Evolutionary conservation across 257 asterid species (phyloP).

Genomic region (Solanum pimpinellifolium): DNA sequence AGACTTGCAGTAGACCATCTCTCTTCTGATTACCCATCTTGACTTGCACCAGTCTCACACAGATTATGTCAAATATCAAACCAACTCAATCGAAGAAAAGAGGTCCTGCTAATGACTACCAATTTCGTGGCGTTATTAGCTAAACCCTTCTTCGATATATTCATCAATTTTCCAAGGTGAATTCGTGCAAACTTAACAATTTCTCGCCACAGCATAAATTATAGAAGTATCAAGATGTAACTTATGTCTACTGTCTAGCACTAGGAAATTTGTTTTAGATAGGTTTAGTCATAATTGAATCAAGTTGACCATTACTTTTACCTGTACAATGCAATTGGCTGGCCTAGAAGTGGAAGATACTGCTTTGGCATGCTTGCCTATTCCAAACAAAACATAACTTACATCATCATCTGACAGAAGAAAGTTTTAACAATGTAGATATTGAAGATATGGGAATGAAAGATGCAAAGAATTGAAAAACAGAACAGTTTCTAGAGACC

Average conservation of each 20-base stretch:
- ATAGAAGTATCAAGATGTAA: neutral
- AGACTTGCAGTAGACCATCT: neutral
- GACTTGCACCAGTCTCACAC: neutral
- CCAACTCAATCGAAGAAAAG: neutral
- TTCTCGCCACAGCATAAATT: neutral
- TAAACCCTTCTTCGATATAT: neutral
- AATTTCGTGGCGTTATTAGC: neutral
- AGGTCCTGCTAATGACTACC: neutral
- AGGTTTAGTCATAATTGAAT: neutral
- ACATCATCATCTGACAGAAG: slow-evolving; percentile 14
- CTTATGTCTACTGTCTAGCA: neutral
- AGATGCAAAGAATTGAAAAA: neutral
- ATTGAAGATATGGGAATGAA: neutral
- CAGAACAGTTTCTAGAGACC: neutral
- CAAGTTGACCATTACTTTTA: slow-evolving; percentile 12
- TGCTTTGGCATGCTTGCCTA: slow-evolving; percentile 99
- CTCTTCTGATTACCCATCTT: neutral
- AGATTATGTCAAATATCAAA: neutral
- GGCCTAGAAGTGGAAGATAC: slow-evolving; percentile 96
- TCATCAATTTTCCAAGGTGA: neutral
- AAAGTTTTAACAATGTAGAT: neutral
- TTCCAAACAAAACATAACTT: slow-evolving; percentile 24
- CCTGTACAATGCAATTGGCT: slow-evolving; percentile 95
- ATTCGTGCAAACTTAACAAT: neutral
- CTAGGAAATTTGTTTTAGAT: neutral